Evolutionary conservation across 2,329 filamentous ascomycete species (phyloP), one percentile per base, ranked within the genome.

Genomic region (Didymella glomerata): DNA sequence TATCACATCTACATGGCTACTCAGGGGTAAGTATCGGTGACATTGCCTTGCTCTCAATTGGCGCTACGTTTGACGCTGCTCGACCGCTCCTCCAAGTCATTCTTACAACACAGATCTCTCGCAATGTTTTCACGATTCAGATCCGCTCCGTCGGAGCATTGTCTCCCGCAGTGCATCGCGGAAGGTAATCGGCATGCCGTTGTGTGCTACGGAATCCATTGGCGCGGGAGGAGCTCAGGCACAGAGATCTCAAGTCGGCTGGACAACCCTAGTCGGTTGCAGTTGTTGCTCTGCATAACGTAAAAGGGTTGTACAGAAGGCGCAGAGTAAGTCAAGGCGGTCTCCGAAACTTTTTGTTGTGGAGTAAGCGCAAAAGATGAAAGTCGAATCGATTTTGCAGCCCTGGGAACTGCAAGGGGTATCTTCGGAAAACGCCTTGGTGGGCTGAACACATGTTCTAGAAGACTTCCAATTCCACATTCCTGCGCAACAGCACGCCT

Each of bases 1-100:
- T 7, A 42, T 28, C 36, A 28, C 41, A 40, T 30, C 41, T 47
- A 50, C 50, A 47, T 34, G 50, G 46, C 46, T 59, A 54, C 47
- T 54, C 56, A 59, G 56, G 50, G 56, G 56, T 54, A 54, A 46
- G 7, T 16, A 20, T 38, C 40, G 16, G 41, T 59, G 56, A 50
- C 34, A 59, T 59, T 50, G 41, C 47, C 40, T 54, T 14, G 40
- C 27, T 48, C 48, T 46, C 24, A n/a, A 50, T 51, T 50, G 56
- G 50, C 25, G 20, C 25, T 28, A 36, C 27, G 20, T 42, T 20
- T 38, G 25, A n/a, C 16, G 9, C 18, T 46, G 38, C 38, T 46
- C 49, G n/a, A 36, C 24, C 34, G 27, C 42, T 11, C 16, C 9
- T 32, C 11, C 6, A 30, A 16, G 42, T 28, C 46, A 22, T 30